A percentile compares a stretch with the other conserved stretches of the same genome.
phyloP scores from a whole-genome alignment of 139 green algal genomes.

The Chlamydomonas sphaeroides region DNA sequence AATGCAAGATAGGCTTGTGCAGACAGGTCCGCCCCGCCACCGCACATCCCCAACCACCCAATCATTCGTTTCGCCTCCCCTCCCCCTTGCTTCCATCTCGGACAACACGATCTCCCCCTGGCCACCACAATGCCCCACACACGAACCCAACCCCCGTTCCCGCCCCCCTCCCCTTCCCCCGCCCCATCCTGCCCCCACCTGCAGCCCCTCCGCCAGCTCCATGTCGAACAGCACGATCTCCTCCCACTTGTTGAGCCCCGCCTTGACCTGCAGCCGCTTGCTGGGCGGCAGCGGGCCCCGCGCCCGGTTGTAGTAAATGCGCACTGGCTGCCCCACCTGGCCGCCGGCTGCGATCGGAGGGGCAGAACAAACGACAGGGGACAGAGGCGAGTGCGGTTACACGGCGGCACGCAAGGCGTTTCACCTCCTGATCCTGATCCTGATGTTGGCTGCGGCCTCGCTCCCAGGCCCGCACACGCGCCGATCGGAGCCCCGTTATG shows the following conservation, averaged over 20 bases:
- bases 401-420: too few relatives aligned
- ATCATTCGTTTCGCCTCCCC: not conserved
- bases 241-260: constrained; percentile 88
- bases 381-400: not conserved
- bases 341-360: not conserved
- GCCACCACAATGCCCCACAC: not conserved
- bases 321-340: constrained; percentile 8
- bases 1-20: not conserved
- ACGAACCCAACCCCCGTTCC: not conserved
- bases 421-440: too few relatives aligned
- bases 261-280: constrained; percentile 64
- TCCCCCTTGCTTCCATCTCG: not conserved
- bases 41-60: too few relatives aligned
- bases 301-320: constrained; percentile 79
- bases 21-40: too few relatives aligned
- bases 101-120: constrained; percentile 11
- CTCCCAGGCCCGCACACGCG: too few relatives aligned
- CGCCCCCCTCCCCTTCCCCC: not conserved
- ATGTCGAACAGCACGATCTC: constrained; percentile 66
- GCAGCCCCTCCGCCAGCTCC: constrained; percentile 46
- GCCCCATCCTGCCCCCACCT: constrained; percentile 7
- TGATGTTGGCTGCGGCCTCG: too few relatives aligned
- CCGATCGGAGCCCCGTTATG: too few relatives aligned
- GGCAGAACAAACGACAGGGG: too few relatives aligned
- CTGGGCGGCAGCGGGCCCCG: constrained; percentile 62